Percentiles rank a stretch among this genome's conserved stretches.
Conservation (phyloP, 345 rosid species). For the Schrenkiella parvula region DNA sequence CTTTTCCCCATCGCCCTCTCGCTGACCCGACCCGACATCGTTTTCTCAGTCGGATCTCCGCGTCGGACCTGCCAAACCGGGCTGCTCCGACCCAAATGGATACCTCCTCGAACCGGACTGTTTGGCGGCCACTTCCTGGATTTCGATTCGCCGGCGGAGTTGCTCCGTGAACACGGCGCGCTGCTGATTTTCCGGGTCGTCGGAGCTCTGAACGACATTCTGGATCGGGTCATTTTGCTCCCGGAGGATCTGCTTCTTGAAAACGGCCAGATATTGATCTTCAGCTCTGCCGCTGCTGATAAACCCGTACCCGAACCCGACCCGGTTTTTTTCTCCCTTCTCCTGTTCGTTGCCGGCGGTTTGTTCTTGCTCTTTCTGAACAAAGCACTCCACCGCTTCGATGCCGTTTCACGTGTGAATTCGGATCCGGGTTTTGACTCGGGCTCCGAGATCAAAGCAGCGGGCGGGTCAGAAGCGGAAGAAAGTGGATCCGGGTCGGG, state of each 20-base stretch:
- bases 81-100: conserved; percentile 70
- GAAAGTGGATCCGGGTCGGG: conserved; percentile 17
- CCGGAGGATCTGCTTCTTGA: conserved; percentile 83
- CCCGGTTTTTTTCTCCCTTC: conserved; percentile 11
- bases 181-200: conserved; percentile 58
- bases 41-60: conserved; percentile 26
- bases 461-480: not conserved
- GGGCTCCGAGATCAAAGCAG: not conserved
- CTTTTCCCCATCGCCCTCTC: conserved; percentile 25
- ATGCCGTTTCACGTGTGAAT: conserved; percentile 27
- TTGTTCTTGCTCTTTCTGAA: conserved; percentile 50
- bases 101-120: conserved; percentile 61
- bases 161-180: conserved; percentile 82
- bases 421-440: not conserved
- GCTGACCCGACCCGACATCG: conserved; percentile 7
- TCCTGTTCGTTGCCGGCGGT: not conserved
- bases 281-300: conserved; percentile 43
- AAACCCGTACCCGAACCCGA: not conserved
- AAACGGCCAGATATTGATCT: conserved; percentile 82
- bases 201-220: conserved; percentile 31
- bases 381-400: conserved; percentile 67
- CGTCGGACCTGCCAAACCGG: conserved; percentile 79
- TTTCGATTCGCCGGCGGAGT: conserved; percentile 54
- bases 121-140: conserved; percentile 69
- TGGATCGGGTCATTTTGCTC: conserved; percentile 49